Evolutionary conservation across 768 basidiomycete genomes (phyloP).

Genomic region (Coprinopsis marcescibilis): DNA sequence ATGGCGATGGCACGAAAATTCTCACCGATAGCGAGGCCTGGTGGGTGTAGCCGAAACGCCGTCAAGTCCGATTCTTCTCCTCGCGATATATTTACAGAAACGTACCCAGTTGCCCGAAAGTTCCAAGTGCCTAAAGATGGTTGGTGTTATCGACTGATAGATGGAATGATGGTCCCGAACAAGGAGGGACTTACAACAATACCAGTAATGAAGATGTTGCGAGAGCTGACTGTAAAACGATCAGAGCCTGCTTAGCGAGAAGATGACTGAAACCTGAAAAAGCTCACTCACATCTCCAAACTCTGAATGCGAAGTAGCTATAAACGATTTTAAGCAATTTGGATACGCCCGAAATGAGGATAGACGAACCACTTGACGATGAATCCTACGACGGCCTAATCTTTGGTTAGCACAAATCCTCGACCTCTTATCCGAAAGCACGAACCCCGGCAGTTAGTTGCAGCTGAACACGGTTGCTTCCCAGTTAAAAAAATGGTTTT

Average conservation of each 20-base stretch:
- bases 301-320: slow-evolving; percentile 54
- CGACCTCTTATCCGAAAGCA: neutral
- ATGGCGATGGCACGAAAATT: slow-evolving; percentile 4
- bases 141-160: slow-evolving; percentile 22
- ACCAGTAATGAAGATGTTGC: slow-evolving; percentile 47
- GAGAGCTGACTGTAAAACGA: slow-evolving; percentile 45
- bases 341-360: neutral
- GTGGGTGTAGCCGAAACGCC: neutral
- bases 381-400: slow-evolving; percentile 47
- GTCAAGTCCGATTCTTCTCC: neutral
- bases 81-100: neutral
- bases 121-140: slow-evolving; percentile 38
- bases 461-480: slow-evolving; percentile 25
- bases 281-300: slow-evolving; percentile 52
- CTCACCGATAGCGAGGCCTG: slow-evolving; percentile 36
- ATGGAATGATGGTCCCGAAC: neutral
- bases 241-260: neutral
- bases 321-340: slow-evolving; percentile 1
- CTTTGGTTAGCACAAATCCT: neutral
- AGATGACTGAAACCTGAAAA: neutral
- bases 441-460: slow-evolving; percentile 42
- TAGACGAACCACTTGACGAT: slow-evolving; percentile 44
- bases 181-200: slow-evolving; percentile 40
- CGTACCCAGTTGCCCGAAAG: slow-evolving; percentile 46
- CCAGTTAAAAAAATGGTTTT: slow-evolving; percentile 4